These are phyloP conservation scores for Penicillium sp. DNA, from an alignment of 2,329 filamentous ascomycete species.

Conservation along the genomic window DNA sequence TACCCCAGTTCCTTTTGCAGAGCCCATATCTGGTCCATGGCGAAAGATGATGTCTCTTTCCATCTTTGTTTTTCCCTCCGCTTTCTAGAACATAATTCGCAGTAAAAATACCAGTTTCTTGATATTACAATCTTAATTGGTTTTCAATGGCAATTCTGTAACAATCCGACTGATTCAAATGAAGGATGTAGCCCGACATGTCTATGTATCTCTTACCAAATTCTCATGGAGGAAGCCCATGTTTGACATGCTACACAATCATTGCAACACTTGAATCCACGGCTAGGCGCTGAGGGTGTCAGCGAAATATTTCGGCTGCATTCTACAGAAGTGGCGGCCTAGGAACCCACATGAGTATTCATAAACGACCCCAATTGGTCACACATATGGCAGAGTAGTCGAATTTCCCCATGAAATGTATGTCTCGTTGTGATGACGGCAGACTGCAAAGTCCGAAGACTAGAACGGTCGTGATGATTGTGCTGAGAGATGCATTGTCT, in stretches of 20 bases:
- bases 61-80: constrained; percentile 10
- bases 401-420: neutral
- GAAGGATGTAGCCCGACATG: neutral
- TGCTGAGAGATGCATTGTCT: neutral
- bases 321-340: constrained; percentile 5
- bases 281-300: constrained; percentile 1
- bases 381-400: constrained; percentile 1
- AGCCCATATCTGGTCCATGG: constrained; percentile 8
- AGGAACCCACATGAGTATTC: constrained; percentile 3
- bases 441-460: neutral
- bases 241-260: constrained; percentile 9
- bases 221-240: neutral
- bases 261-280: constrained; percentile 10
- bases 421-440: neutral
- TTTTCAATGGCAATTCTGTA: neutral
- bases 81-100: constrained; percentile 17
- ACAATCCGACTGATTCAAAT: neutral
- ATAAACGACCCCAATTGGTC: neutral
- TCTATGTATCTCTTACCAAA: neutral
- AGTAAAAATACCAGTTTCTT: neutral
- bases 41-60: constrained; percentile 16
- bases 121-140: neutral
- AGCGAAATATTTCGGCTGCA: constrained; percentile 3
- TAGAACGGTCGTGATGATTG: neutral
- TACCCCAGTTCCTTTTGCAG: constrained; percentile 21